Percentiles rank a stretch among this genome's conserved stretches.
phyloP scores from a whole-genome alignment of 2,329 filamentous ascomycete genomes.

The Aspergillus calidoustus region DNA sequence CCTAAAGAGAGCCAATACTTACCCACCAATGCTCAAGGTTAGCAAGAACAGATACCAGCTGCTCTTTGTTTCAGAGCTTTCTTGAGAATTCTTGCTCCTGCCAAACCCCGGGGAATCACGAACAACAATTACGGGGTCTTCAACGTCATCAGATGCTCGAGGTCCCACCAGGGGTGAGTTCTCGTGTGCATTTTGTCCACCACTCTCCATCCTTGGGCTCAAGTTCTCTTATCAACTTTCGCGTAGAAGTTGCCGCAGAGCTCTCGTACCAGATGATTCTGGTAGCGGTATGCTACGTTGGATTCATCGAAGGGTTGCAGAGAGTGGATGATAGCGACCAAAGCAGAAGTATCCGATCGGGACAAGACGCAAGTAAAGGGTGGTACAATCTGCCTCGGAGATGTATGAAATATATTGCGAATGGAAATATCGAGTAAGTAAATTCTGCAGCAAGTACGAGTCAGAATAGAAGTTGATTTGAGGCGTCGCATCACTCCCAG shows the following conservation, averaged over 20 bases:
- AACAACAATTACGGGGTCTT: conserved; percentile 23
- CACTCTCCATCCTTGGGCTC: conserved; percentile 22
- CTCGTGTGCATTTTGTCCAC: conserved; percentile 30
- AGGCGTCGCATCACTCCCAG: not conserved
- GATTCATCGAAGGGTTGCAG: not conserved
- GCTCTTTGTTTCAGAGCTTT: conserved; percentile 68
- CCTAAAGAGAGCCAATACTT: conserved; percentile 28
- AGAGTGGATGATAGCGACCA: not conserved
- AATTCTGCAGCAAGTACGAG: not conserved
- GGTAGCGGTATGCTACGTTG: not conserved
- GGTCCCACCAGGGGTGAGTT: conserved; percentile 37
- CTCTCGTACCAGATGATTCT: not conserved
- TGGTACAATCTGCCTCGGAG: not conserved
- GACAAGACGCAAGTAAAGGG: not conserved
- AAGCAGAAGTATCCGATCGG: not conserved
- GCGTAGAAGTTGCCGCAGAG: not conserved
- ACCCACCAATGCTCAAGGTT: conserved; percentile 82
- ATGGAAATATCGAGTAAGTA: not conserved
- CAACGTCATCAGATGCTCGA: conserved; percentile 23
- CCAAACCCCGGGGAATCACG: conserved; percentile 12
- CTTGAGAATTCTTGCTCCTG: conserved; percentile 45
- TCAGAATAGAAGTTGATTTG: not conserved
- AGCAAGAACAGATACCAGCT: conserved; percentile 83
- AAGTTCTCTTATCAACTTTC: not conserved
- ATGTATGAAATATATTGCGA: not conserved